Conservation (phyloP, 768 basidiomycete genomes). For the Suillus brevipes region DNA sequence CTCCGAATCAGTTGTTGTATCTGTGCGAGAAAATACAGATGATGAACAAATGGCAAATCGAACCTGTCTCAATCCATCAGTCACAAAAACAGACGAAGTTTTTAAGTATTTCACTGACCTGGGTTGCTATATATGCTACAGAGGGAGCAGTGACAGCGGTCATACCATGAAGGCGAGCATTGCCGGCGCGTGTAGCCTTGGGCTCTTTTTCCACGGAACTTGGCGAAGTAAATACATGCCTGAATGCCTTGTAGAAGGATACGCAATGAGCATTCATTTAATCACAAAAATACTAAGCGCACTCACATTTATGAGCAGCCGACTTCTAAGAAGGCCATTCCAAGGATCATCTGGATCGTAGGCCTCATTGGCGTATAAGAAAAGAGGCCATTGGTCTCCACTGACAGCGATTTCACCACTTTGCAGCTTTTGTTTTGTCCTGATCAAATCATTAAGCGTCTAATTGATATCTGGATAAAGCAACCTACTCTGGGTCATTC, state of each 20-base stretch:
- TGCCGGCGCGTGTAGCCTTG: conserved; percentile 26
- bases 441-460: too few relatives aligned
- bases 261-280: neutral
- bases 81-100: neutral
- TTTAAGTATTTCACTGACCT: conserved; percentile 5
- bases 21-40: conserved; percentile 19
- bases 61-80: conserved; percentile 9
- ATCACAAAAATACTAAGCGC: too few relatives aligned
- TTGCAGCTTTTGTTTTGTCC: too few relatives aligned
- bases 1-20: conserved; percentile 24
- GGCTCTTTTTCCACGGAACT: conserved; percentile 30
- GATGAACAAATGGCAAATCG: conserved; percentile 20
- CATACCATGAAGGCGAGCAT: conserved; percentile 9
- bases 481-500: too few relatives aligned
- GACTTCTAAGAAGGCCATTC: too few relatives aligned
- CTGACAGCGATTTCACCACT: too few relatives aligned
- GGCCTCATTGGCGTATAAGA: too few relatives aligned
- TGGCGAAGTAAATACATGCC: conserved; percentile 32
- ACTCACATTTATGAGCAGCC: too few relatives aligned
- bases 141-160: conserved; percentile 17
- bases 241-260: conserved; percentile 21
- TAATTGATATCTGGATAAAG: too few relatives aligned
- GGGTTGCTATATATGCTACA: conserved; percentile 24
- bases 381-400: too few relatives aligned
- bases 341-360: too few relatives aligned